Base-by-base conservation (phyloP, 495 filamentous ascomycete genomes). In the Aspergillus haitiensis region DNA sequence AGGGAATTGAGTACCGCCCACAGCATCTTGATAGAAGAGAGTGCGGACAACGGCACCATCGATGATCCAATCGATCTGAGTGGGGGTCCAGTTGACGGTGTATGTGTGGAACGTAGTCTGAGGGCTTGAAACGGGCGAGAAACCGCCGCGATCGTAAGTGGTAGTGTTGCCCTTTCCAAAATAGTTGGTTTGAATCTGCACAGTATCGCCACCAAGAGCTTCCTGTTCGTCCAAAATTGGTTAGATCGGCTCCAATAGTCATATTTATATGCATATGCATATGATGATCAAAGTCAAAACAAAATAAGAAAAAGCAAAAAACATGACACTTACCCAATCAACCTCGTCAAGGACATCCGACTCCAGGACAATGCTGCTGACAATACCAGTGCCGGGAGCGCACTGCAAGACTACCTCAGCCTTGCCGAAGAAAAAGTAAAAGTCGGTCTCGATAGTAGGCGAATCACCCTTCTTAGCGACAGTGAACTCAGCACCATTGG, bases 261-360 rank as follows among this genome's bases (percentile, higher is more conserved):
- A 34, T 48, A 47, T 37, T 37, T 35, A 63, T 18, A 45, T 52
- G 61, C 31, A 33, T 42, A 55, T 58, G 18, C 13, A 32, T 32
- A 10, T 46, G 47, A 51, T 52, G 37, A 42, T 52, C 7, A 35
- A 16, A 18, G 36, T 44, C 12, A 35, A 42, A 31, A 31, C 32
- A 34, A 42, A 37, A n/a, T 21, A 13, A 27, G 18, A 5, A 42
- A 31, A 34, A 21, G 35, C 55, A 53, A 44, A 52, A 57, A 58
- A 18, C 18, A 49, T 37, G 32, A 18, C 16, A 52, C 88, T 86
- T 72, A 92, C 86, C 84, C 92, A 93, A 75, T 97, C 94, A 67
- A 98, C 88, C 77, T 98, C 94, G 72, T 98, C 94, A n/a, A 97
- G 81, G 62, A 85, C 84, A 73, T 96, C 92, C 5, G 93, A 97